Percentiles rank a stretch among this genome's conserved stretches.
Conservation (phyloP, 306 rosid species). For the Adenanthera pavonina region DNA sequence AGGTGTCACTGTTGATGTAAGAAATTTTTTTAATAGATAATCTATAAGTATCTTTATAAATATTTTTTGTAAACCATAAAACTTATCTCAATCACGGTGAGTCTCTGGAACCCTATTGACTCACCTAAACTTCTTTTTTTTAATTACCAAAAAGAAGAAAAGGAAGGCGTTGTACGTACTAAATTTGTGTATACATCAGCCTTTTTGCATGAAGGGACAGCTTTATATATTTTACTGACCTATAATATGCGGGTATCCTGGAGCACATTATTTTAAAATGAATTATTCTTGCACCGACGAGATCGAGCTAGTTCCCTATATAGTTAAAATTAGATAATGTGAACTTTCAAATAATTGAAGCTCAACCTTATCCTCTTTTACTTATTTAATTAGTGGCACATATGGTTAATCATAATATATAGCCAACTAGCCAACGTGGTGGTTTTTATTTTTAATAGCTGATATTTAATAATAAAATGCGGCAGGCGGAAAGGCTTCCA, state of each 20-base stretch:
- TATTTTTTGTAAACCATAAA: too few species aligned
- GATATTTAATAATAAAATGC: not conserved
- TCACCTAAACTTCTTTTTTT: too few species aligned
- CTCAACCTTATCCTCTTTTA: not conserved
- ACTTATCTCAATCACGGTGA: too few species aligned
- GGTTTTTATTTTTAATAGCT: not conserved
- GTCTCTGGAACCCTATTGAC: too few species aligned
- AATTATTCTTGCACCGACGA: not conserved
- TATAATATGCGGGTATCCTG: conserved; percentile 19
- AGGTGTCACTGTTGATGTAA: too few species aligned
- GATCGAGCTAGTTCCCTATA: not conserved
- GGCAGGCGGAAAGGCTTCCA: not conserved
- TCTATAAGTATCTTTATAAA: too few species aligned
- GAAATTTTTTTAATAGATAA: too few species aligned
- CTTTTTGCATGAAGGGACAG: conserved; percentile 34
- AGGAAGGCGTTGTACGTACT: conserved; percentile 6
- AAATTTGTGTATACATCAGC: not conserved
- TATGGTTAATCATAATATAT: not conserved
- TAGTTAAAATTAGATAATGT: not conserved
- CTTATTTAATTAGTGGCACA: not conserved
- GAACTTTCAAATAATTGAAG: conserved; percentile 25
- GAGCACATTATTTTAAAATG: conserved; percentile 8
- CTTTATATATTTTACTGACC: conserved; percentile 14
- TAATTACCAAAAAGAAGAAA: too few species aligned
- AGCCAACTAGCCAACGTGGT: not conserved